A percentile compares a stretch with the other conserved stretches of the same genome.
Evolutionary conservation across 441 rosid species (phyloP).

Genomic region (California macrophylla): DNA sequence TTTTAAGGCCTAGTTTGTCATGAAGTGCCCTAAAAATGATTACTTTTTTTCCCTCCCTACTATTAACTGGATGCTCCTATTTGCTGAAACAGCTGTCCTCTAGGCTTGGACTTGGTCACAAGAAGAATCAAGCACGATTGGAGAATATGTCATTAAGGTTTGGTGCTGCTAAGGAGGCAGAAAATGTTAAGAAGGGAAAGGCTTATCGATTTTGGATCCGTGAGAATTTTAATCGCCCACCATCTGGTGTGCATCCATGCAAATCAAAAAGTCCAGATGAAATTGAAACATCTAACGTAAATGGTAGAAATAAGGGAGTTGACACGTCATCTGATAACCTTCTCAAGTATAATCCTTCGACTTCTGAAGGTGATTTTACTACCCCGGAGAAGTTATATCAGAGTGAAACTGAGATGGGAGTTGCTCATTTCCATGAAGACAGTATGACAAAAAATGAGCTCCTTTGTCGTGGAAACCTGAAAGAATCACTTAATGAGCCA

Average conservation of each 20-base stretch:
- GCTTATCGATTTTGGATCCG: slow-evolving; percentile 74
- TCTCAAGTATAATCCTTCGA: slow-evolving; percentile 28
- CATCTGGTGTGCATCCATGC: slow-evolving; percentile 36
- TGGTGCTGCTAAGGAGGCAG: slow-evolving; percentile 70
- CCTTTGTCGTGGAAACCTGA: slow-evolving; percentile 26
- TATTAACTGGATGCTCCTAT: slow-evolving; percentile 13
- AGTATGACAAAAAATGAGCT: slow-evolving; percentile 27
- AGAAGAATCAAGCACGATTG: slow-evolving; percentile 65
- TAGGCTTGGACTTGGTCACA: slow-evolving; percentile 77
- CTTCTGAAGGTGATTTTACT: slow-evolving; percentile 31
- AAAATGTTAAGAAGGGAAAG: slow-evolving; percentile 54
- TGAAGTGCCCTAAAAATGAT: neutral
- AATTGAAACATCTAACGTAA: slow-evolving; percentile 25
- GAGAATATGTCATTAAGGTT: slow-evolving; percentile 52
- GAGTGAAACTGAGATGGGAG: slow-evolving; percentile 31
- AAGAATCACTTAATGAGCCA: slow-evolving; percentile 31
- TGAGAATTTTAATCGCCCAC: slow-evolving; percentile 34
- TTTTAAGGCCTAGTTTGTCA: neutral
- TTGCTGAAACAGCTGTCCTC: slow-evolving; percentile 49
- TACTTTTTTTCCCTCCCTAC: neutral
- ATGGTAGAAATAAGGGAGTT: slow-evolving; percentile 25
- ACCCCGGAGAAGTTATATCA: slow-evolving; percentile 30
- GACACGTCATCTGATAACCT: slow-evolving; percentile 29
- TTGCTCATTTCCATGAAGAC: slow-evolving; percentile 26
- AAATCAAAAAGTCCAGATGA: slow-evolving; percentile 28